Evolutionary conservation across 2,329 filamentous ascomycete species (phyloP).

Genomic region (Pseudogymnoascus sp.): DNA sequence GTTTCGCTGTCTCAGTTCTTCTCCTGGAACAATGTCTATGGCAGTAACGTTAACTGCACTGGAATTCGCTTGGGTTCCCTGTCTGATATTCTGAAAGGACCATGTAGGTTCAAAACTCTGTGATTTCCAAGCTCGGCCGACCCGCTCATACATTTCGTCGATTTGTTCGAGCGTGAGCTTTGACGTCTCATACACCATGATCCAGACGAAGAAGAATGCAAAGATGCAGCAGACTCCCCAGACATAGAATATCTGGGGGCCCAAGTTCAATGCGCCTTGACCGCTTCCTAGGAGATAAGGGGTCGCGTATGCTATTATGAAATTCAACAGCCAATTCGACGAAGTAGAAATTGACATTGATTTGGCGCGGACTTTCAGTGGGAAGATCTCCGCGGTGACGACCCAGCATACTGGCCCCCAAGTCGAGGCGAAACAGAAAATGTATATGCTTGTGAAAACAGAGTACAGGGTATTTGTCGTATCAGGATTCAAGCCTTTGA

Average conservation of each 20-base stretch:
- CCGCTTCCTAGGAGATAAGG: slow-evolving; percentile 70
- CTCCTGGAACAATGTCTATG: slow-evolving; percentile 16
- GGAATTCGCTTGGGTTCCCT: slow-evolving; percentile 31
- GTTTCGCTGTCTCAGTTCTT: slow-evolving; percentile 21
- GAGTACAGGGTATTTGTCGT: slow-evolving; percentile 52
- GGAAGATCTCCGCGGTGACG: slow-evolving; percentile 63
- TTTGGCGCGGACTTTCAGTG: slow-evolving; percentile 62
- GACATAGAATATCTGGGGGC: slow-evolving; percentile 68
- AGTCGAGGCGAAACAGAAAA: slow-evolving; percentile 71
- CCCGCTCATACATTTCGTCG: slow-evolving; percentile 68
- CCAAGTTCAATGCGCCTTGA: slow-evolving; percentile 59
- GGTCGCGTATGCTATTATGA: slow-evolving; percentile 71
- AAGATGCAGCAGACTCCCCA: slow-evolving; percentile 71
- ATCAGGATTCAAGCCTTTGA: slow-evolving; percentile 21
- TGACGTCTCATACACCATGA: slow-evolving; percentile 69
- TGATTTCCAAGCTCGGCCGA: slow-evolving; percentile 63
- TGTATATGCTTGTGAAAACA: slow-evolving; percentile 59
- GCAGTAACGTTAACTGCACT: slow-evolving; percentile 25
- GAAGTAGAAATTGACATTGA: slow-evolving; percentile 68
- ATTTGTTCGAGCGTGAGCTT: slow-evolving; percentile 71
- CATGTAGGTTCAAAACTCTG: slow-evolving; percentile 58
- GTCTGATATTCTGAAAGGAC: slow-evolving; percentile 60
- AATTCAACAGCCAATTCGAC: slow-evolving; percentile 73
- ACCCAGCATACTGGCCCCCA: slow-evolving; percentile 75
- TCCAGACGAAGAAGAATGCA: slow-evolving; percentile 64